Percentiles rank a stretch among this genome's conserved stretches.
Conservation (phyloP, 192 early-diverging fungal genomes). For the Coemansia reversa region DNA sequence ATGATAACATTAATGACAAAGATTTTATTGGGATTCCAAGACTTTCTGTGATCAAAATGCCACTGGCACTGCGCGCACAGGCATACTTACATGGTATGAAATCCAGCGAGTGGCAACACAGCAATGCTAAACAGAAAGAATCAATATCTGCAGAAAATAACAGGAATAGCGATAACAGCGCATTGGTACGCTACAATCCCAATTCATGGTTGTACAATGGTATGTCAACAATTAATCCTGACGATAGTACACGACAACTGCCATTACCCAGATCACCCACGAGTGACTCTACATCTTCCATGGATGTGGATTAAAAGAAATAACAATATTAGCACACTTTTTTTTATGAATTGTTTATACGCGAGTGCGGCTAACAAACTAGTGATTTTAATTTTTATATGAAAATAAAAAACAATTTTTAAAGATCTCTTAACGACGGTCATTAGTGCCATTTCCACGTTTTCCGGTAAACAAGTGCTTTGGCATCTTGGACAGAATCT, state of each 20-base stretch:
- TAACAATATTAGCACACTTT: background rate
- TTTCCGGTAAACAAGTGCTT: conserved; percentile 98
- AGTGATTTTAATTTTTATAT: background rate
- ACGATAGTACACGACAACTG: background rate
- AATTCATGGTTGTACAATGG: background rate
- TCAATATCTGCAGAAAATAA: background rate
- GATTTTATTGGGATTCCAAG: background rate
- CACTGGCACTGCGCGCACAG: conserved; percentile 12
- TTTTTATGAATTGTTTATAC: background rate
- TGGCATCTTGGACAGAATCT: conserved; percentile 90
- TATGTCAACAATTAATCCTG: background rate
- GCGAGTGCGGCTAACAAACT: background rate
- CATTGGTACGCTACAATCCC: conserved; percentile 26
- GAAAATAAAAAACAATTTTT: background rate
- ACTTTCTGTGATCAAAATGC: conserved; percentile 14
- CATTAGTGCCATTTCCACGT: conserved; percentile 74
- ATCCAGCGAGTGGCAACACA: background rate
- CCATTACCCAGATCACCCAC: background rate
- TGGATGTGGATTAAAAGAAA: conserved; percentile 30
- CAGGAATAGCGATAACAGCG: background rate
- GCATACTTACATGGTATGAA: conserved; percentile 4
- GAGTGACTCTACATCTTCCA: conserved; percentile 1
- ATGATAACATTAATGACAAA: background rate
- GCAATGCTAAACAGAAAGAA: background rate
- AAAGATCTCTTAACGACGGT: conserved; percentile 63